Evolutionary conservation across 768 basidiomycete species (phyloP), one percentile per base, ranked within the genome.

Genomic region (Tricholoma bakamatsutake): DNA sequence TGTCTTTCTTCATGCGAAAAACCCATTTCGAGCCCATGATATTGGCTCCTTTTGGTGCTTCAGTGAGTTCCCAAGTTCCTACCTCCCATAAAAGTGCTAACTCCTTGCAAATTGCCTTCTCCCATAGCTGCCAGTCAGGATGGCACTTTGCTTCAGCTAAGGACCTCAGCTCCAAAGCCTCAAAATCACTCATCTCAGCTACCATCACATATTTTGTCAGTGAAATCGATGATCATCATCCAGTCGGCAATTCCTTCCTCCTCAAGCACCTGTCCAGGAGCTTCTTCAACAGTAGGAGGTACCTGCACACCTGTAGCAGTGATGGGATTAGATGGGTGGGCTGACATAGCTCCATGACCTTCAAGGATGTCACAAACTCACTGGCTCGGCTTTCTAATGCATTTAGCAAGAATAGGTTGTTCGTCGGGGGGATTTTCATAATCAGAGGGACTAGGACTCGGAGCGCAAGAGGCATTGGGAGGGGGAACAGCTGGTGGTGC

Each of bases 361-460:
- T 45, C 42, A 35, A 57, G 56, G 13, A 57, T 46, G 11, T 57
- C 51, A 10, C 28, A 28, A 5, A 58, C 47, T 6, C 30, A 52
- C 15, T 54, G 57, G 46, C 46, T 50, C 7, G 52, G 43, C 12
- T 39, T 12, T 11, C 37, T 12, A 1, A 39, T n/a, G 15, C 15
- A 12, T 39, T 11, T 39, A n/a, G 37, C 37, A 39, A 10, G 37
- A 39, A 39, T 50, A 46, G 2, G 37, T 10, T 39, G 12, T n/a
- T 39, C 37, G 5, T 39, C 37, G 5, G 11, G 37, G 10, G 37
- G 37, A 34, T 39, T 39, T 12, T 39, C 37, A 39, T 39, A 1
- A 39, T 39, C 15, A 13, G 37, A 39, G 1, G 15, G 37, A 39
- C 12, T 5, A 39, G 37, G 37, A 5, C 37, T 24, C 21, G 21